phyloP scores from a whole-genome alignment of 177 flowering plant genomes.

The Vitis hybrid region DNA sequence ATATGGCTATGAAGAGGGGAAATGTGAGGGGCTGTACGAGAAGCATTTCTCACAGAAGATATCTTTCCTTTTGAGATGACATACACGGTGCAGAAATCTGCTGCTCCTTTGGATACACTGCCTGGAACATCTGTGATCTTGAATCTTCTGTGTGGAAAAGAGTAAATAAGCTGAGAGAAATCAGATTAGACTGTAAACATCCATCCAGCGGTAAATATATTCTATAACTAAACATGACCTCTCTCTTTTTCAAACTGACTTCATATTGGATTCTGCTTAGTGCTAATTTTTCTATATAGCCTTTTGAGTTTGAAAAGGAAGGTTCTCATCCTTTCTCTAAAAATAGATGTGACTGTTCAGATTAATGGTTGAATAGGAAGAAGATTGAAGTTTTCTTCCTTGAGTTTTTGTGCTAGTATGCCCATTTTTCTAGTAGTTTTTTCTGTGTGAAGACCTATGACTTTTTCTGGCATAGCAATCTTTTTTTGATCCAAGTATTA shows the following conservation, averaged over 20 bases:
- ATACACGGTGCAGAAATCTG: conserved; percentile 85
- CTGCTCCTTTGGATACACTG: conserved; percentile 58
- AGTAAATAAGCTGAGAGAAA: background rate
- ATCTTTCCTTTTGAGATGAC: conserved; percentile 78
- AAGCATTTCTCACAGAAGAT: conserved; percentile 45
- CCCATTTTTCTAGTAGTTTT: no score
- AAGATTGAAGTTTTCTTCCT: no score
- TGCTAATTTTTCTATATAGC: no score
- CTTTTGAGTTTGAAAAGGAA: no score
- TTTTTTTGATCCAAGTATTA: no score
- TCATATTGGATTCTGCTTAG: no score
- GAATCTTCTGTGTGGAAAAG: conserved; percentile 45
- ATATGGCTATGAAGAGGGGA: conserved; percentile 45
- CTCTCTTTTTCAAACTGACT: background rate
- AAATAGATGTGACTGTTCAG: no score
- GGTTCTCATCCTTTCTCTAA: no score
- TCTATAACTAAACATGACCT: background rate
- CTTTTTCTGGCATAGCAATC: no score
- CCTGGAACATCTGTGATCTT: conserved; percentile 51
- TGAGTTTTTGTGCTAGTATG: no score
- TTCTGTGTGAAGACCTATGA: no score
- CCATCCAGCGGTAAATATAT: background rate
- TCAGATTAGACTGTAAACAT: background rate
- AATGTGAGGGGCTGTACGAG: conserved; percentile 46
- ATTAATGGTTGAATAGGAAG: no score